Evolutionary conservation across 2,329 filamentous ascomycete genomes (phyloP).

Genomic region (Cryphonectria parasitica): DNA sequence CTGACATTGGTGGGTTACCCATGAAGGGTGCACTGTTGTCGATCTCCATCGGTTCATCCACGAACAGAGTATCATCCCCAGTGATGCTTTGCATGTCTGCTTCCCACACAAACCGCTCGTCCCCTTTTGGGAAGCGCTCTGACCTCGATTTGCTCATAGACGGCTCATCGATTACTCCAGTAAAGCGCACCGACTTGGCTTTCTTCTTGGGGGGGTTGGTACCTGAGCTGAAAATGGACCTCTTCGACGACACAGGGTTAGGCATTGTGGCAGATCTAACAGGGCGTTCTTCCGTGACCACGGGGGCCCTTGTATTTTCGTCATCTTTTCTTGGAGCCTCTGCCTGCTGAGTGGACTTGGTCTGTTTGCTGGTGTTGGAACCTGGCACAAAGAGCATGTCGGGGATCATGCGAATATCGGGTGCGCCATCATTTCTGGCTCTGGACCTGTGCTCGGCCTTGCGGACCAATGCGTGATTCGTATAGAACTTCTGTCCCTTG

Average conservation of each 20-base stretch:
- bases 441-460: slow-evolving; percentile 48
- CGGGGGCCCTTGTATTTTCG: neutral
- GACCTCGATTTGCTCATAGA: neutral
- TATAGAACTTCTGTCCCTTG: slow-evolving; percentile 47
- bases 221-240: slow-evolving; percentile 8
- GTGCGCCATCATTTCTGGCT: slow-evolving; percentile 48
- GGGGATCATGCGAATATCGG: slow-evolving; percentile 38
- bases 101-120: neutral
- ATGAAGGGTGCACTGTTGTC: slow-evolving; percentile 21
- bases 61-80: slow-evolving; percentile 25
- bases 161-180: slow-evolving; percentile 30
- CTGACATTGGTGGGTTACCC: neutral
- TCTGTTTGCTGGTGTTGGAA: slow-evolving; percentile 32
- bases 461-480: slow-evolving; percentile 42
- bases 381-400: slow-evolving; percentile 32
- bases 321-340: neutral
- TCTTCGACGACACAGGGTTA: slow-evolving; percentile 10
- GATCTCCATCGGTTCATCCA: slow-evolving; percentile 35
- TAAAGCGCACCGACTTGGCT: slow-evolving; percentile 46
- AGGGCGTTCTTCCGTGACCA: slow-evolving; percentile 11
- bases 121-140: slow-evolving; percentile 13
- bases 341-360: slow-evolving; percentile 4
- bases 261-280: neutral
- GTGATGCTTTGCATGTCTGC: slow-evolving; percentile 11
- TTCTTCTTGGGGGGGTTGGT: slow-evolving; percentile 33